Base-by-base conservation (phyloP, 202 grass and related monocot genomes). In the Zoysia matrella region DNA sequence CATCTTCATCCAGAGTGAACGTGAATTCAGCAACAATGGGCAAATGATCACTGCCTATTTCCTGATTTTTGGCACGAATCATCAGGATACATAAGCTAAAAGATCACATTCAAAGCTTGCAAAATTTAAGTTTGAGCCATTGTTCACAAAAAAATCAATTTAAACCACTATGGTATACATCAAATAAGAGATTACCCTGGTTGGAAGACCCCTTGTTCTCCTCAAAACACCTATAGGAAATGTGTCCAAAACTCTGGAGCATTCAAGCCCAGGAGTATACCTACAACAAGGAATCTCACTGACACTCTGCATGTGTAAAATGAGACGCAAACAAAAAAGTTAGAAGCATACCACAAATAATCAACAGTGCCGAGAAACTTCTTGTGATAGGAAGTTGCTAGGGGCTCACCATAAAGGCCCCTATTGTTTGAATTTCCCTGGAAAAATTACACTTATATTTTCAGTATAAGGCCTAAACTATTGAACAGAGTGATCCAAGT, bases 291-390 rank as follows among this genome's bases (percentile, higher is more conserved):
- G 51, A 73, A 73, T 80, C 8, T 50, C 65, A 85, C 69, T 56
- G 6, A 83, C 42, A 50, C 48, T 81, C 15, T 71, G 65, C 67
- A 30, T 16, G 13, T 71, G 22, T 12, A 45, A 56, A 73, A 63
- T 4, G 69, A 71, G 60, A 82, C 60, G 14, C 16, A 76, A n/a
- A 39, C 1, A 69, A 73, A 63, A 15, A 73, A 36, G 6, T 80
- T 74, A 69, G 47, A 80, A 60, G 70, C 72, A 72, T 89, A 95
- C 95, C 92, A 98, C 40, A 93, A 67, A 90, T 98, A 98, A 84
- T 98, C 95, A 68, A 98, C 95, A 5, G 95, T 98, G 54, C 95
- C 95, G 40, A 93, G 65, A 83, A 98, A 98, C 61, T 88, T 95
- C 14, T 90, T 95, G 73, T 98, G 95, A 69, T 83, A 95, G 43